phyloP scores from a whole-genome alignment of 228 moss, liverwort and hornwort species.

The Sphagnum fallax region DNA sequence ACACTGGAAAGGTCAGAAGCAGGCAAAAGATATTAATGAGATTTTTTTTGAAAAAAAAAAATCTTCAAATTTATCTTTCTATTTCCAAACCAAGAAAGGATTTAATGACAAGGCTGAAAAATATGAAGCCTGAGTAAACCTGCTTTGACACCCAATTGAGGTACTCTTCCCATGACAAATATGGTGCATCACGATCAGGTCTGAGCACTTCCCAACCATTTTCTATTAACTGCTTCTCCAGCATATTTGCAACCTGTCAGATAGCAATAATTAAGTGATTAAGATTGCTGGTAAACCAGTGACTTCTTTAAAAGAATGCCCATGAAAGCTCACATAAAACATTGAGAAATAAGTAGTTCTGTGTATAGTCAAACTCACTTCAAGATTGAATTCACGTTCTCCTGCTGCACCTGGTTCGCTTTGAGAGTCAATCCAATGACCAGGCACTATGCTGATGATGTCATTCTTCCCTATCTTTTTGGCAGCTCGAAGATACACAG shows the following conservation, averaged over 20 bases:
- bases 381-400: slow-evolving; percentile 94
- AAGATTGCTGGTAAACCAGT: neutral
- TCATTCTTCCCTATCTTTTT: slow-evolving; percentile 63
- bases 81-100: too few species aligned
- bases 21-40: too few species aligned
- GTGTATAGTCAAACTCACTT: slow-evolving; percentile 34
- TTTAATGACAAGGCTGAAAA: too few species aligned
- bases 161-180: slow-evolving; percentile 88
- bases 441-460: slow-evolving; percentile 82
- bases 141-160: slow-evolving; percentile 94
- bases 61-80: too few species aligned
- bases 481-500: slow-evolving; percentile 68
- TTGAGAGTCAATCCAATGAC: slow-evolving; percentile 95
- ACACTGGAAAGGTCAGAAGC: too few species aligned
- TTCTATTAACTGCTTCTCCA: slow-evolving; percentile 75
- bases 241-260: slow-evolving; percentile 73
- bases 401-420: slow-evolving; percentile 82
- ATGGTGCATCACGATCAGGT: slow-evolving; percentile 91
- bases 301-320: neutral
- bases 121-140: slow-evolving; percentile 19
- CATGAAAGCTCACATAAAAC: neutral
- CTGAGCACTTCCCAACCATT: slow-evolving; percentile 96
- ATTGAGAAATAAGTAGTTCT: neutral
- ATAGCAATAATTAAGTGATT: neutral
- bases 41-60: too few species aligned